Base-by-base conservation (phyloP, 2,329 filamentous ascomycete genomes). In the Alternaria sp. region DNA sequence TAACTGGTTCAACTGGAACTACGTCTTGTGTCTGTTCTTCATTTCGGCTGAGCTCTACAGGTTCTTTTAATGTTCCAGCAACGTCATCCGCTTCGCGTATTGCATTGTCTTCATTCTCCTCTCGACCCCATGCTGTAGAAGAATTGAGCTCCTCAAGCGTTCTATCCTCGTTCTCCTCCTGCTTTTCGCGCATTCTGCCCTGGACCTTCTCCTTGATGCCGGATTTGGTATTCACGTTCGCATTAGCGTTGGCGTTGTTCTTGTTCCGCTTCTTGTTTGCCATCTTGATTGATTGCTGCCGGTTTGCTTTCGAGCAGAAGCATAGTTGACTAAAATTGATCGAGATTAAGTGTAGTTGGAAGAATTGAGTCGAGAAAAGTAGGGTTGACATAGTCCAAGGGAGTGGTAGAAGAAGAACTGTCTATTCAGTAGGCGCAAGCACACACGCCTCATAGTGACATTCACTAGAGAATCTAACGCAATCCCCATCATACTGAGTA, bases 231-330 rank as follows among this genome's bases (percentile, higher is more conserved):
- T 10, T 46, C 29, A 24, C 31, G 9, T 31, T 34, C 0, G 44
- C 17, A 24, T 31, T 24, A 2, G 44, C 29, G 44, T 31, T 31
- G 29, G 44, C 10, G 17, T 31, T 31, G 13, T 31, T 29, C 29
- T 46, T 46, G 7, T 34, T 46, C 44, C 33, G 23, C 21, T 46
- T 46, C 44, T n/a, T 46, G 29, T 31, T 31, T 33, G 10, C 29
- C 44, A 46, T 46, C 17, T 46, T 46, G 8, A 1, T 0, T 46
- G 44, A 34, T 46, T 46, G 44, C 44, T 46, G 6, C 23, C 3
- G 9, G 44, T 24, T 46, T 46, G 28, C 28, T 46, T 46, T 1
- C 0, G 2, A 17, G 17, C 5, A 2, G 26, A 2, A 6, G 28
- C 28, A 33, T 14, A 14, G 29, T 7, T 34, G 29, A 31, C 42